Evolutionary conservation across 2,329 filamentous ascomycete genomes (phyloP).

Genomic region (Alternaria consortialis): DNA sequence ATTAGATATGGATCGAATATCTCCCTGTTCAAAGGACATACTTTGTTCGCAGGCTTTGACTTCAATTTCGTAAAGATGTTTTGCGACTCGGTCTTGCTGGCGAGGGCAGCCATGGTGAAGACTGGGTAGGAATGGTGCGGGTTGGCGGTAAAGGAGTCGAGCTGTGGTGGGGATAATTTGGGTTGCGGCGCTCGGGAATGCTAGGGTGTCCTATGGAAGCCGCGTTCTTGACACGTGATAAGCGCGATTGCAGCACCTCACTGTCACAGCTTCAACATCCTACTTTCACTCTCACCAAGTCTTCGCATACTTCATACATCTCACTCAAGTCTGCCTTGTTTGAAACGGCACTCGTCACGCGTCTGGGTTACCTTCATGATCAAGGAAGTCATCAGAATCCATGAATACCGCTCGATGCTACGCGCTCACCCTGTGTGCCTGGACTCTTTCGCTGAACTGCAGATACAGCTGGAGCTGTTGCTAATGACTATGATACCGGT

Average conservation of each 20-base stretch:
- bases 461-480: slow-evolving; percentile 1
- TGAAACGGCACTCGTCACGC: background rate
- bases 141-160: slow-evolving; percentile 37
- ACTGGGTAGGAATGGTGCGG: slow-evolving; percentile 30
- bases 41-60: slow-evolving; percentile 93
- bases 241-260: background rate
- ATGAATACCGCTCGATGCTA: background rate
- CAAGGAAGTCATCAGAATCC: background rate
- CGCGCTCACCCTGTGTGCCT: background rate
- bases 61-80: slow-evolving; percentile 98
- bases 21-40: slow-evolving; percentile 54
- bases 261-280: background rate
- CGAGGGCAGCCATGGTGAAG: slow-evolving; percentile 67
- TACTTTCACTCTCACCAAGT: background rate
- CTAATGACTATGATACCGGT: slow-evolving; percentile 3
- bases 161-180: slow-evolving; percentile 43
- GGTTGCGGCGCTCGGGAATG: slow-evolving; percentile 33
- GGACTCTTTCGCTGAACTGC: background rate
- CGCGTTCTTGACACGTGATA: slow-evolving; percentile 25
- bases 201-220: slow-evolving; percentile 28
- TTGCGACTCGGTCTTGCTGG: slow-evolving; percentile 92
- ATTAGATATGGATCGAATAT: slow-evolving; percentile 36
- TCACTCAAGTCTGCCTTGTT: background rate
- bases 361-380: background rate
- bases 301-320: background rate